phyloP scores from a whole-genome alignment of 108 stramenopile genomes.

The Stephanodiscus triporus region DNA sequence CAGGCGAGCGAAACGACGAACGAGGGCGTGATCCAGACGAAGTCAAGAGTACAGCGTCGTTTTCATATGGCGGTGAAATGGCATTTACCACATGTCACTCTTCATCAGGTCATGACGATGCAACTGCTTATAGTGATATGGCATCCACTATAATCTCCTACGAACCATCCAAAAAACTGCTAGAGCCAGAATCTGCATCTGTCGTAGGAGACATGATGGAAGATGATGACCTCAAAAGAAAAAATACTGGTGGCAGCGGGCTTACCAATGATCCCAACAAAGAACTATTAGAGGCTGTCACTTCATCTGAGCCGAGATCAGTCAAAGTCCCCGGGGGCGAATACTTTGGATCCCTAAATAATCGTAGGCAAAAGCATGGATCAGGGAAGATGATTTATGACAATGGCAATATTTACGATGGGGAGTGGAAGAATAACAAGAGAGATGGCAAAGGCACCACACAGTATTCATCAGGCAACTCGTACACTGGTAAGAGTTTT shows the following conservation, averaged over 20 bases:
- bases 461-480: conserved; percentile 27
- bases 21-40: conserved; percentile 24
- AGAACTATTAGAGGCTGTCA: not conserved
- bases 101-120: conserved; percentile 2
- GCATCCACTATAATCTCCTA: conserved; percentile 24
- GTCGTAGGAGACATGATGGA: not conserved
- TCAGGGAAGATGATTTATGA: conserved; percentile 34
- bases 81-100: not conserved
- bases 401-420: conserved; percentile 35
- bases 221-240: conserved; percentile 2
- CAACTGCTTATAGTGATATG: conserved; percentile 15
- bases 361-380: conserved; percentile 26
- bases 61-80: not conserved
- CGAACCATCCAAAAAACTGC: conserved; percentile 8
- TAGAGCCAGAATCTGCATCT: conserved; percentile 24
- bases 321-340: conserved; percentile 42
- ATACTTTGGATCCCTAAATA: conserved; percentile 32
- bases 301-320: not conserved
- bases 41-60: not conserved
- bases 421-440: conserved; percentile 28
- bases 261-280: not conserved
- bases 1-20: conserved; percentile 7
- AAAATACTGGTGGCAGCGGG: not conserved
- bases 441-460: conserved; percentile 36
- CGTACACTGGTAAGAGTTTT: conserved; percentile 22